Evolutionary conservation across 208 protist species (phyloP), one percentile per base, ranked within the genome.

Genomic region (Herpetomonas muscarum): DNA sequence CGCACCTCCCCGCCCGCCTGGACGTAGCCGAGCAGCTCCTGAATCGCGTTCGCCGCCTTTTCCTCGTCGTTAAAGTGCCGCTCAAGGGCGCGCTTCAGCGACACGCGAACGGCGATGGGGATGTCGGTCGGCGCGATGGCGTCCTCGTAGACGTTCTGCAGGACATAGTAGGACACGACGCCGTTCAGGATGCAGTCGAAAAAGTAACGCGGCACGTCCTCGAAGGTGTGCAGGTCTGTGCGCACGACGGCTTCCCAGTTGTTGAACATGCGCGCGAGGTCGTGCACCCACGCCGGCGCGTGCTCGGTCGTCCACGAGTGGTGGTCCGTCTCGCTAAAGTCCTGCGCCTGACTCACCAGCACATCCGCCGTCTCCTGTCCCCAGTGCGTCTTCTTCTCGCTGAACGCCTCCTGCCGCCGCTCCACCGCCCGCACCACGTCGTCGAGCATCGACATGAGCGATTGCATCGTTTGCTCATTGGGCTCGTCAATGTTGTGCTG

Each of bases 231-330:
- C 5, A 92, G 59, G 49, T 95, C 89, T 4, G 66, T 84, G 48
- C 89, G 89, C 25, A 95, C 79, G 67, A 90, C 80, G 7, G 68
- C 49, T 30, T 95, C 89, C 86, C 89, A 95, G 61, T 88, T 90
- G 60, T 76, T 85, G 63, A 93, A 95, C 64, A 87, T 86, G 2
- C 76, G 60, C 0, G 83, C 89, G 1, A 93, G 72, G 48, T 93
- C 85, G 54, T 92, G 81, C 51, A 93, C 85, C 86, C 85, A 92
- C 19, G 56, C 67, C 29, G 89, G 89, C 5, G 74, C 80, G 2
- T 55, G 42, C 37, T 77, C 74, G 12, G 62, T 74, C 30, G 69
- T 61, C 79, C 81, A 89, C 44, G 52, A 25, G 6, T 47, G 48
- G 55, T 78, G 74, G 5, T 52, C 63, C 22, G 7, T 60, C 52